phyloP scores from a whole-genome alignment of 1,284 basidiomycete species.

The Ganoderma boninense region DNA sequence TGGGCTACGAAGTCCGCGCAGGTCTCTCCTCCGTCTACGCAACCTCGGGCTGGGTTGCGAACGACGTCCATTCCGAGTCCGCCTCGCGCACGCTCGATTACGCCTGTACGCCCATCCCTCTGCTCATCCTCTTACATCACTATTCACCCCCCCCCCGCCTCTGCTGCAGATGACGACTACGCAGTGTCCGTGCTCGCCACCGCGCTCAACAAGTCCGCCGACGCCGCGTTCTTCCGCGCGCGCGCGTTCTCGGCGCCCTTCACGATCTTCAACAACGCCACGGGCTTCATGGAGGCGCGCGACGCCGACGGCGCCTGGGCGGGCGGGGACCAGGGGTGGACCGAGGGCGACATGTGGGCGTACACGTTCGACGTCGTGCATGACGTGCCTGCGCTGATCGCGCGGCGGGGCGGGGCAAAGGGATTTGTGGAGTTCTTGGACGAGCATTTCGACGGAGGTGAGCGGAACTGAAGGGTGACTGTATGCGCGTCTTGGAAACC shows the following conservation, averaged over 20 bases:
- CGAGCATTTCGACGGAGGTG: conserved; percentile 76
- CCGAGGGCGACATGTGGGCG: conserved; percentile 87
- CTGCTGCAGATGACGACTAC: conserved; percentile 80
- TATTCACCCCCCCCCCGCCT: too few relatives aligned
- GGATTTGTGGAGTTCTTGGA: conserved; percentile 77
- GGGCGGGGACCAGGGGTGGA: conserved; percentile 77
- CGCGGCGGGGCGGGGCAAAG: conserved; percentile 68
- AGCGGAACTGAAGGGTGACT: conserved; percentile 20
- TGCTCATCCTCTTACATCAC: too few relatives aligned
- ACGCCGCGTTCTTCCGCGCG: conserved; percentile 58
- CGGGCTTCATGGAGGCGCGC: conserved; percentile 71
- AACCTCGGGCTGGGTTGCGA: conserved; percentile 77
- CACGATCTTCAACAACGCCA: conserved; percentile 67
- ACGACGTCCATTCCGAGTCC: conserved; percentile 82
- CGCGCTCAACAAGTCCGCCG: conserved; percentile 56
- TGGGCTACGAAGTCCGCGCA: conserved; percentile 85
- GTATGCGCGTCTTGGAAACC: not conserved
- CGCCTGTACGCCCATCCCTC: conserved; percentile 43
- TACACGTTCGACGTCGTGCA: conserved; percentile 84
- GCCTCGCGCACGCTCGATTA: conserved; percentile 83
- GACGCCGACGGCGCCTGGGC: conserved; percentile 75
- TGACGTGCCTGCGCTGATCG: conserved; percentile 71
- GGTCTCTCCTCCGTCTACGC: conserved; percentile 77
- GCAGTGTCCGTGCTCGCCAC: conserved; percentile 72
- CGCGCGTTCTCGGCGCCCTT: conserved; percentile 45